Evolutionary conservation across 169 alveolate species (phyloP).

Genomic region (Eimeria praecox): DNA sequence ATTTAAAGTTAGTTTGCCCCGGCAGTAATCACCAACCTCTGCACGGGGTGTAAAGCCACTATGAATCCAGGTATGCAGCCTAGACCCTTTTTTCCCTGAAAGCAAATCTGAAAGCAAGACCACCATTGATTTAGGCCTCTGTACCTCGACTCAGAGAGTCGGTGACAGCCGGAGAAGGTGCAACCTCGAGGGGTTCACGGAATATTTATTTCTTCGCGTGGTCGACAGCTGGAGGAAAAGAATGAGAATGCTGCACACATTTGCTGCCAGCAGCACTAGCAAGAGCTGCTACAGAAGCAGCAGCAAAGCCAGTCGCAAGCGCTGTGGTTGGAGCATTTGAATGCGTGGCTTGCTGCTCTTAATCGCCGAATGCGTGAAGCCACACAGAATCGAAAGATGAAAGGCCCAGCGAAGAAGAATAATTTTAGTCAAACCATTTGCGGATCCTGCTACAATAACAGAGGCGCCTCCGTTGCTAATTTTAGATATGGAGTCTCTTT

Average conservation of each 20-base stretch:
- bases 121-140: not conserved
- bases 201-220: not conserved
- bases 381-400: not conserved
- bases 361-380: not conserved
- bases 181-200: not conserved
- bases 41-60: not conserved
- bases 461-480: not conserved
- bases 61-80: not conserved
- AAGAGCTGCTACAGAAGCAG: not conserved
- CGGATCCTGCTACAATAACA: not conserved
- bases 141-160: not conserved
- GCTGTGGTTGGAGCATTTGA: not conserved
- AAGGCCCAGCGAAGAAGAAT: not conserved
- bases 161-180: not conserved
- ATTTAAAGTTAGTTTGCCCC: not conserved
- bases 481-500: not conserved
- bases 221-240: not conserved
- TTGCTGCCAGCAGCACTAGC: not conserved
- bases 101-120: not conserved
- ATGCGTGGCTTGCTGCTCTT: not conserved
- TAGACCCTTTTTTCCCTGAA: not conserved
- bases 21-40: not conserved
- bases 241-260: not conserved
- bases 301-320: too few relatives aligned
- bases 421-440: not conserved